These are phyloP conservation scores for Pyrus bretschneideri DNA, from an alignment of 306 rosid genomes.

Conservation along the genomic window DNA sequence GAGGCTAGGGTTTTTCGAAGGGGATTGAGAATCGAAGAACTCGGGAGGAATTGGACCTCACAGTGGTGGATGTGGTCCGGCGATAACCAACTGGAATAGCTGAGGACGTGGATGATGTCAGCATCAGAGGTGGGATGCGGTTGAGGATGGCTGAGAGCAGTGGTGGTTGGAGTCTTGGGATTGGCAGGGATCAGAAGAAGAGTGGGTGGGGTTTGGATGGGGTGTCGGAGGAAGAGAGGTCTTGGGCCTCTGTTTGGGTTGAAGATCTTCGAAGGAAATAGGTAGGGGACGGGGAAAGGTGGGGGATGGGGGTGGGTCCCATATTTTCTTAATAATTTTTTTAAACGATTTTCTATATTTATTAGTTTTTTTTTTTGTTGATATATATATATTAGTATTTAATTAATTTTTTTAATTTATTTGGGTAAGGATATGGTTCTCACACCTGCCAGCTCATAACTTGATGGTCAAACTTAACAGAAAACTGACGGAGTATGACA, in stretches of 20 bases:
- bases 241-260: neutral
- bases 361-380: too few species aligned
- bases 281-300: too few species aligned
- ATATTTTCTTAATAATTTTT: too few species aligned
- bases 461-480: too few species aligned
- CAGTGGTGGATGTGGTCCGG: conserved; percentile 57
- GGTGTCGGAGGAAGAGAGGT: neutral
- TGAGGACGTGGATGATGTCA: conserved; percentile 41
- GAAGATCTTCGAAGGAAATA: too few species aligned
- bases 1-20: conserved; percentile 60
- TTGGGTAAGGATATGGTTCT: too few species aligned
- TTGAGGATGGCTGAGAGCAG: conserved; percentile 4
- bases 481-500: too few species aligned
- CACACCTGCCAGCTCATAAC: too few species aligned
- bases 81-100: conserved; percentile 79
- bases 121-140: conserved; percentile 23
- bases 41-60: conserved; percentile 45
- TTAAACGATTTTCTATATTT: too few species aligned
- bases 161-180: conserved; percentile 19
- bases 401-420: too few species aligned
- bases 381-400: too few species aligned
- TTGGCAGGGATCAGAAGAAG: neutral
- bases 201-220: neutral
- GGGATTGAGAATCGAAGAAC: conserved; percentile 50
- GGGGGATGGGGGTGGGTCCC: too few species aligned